Conservation (phyloP, 2,329 filamentous ascomycete genomes). For the Lecanicillium sp. region DNA sequence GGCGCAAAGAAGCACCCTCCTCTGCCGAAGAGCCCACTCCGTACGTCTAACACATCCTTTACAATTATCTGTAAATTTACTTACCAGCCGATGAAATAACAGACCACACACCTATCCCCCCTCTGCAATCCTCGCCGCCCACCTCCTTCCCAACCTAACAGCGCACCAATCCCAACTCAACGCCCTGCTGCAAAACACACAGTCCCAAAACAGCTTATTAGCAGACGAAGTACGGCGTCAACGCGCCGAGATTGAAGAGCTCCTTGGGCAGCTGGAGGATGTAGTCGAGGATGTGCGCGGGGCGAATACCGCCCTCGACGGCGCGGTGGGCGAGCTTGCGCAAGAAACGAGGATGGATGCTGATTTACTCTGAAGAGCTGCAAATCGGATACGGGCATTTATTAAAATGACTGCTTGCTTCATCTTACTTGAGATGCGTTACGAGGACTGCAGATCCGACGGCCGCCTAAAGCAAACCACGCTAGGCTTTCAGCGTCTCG, state of each 20-base stretch:
- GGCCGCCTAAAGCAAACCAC: too few relatives aligned
- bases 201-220: conserved; percentile 47
- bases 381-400: too few relatives aligned
- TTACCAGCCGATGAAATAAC: conserved; percentile 1
- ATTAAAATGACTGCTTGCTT: too few relatives aligned
- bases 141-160: conserved; percentile 43
- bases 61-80: background rate
- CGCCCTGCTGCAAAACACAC: conserved; percentile 46
- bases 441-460: too few relatives aligned
- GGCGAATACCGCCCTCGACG: conserved; percentile 40
- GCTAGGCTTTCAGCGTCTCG: too few relatives aligned
- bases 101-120: conserved; percentile 51
- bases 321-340: conserved; percentile 38
- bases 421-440: too few relatives aligned
- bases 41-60: conserved; percentile 24
- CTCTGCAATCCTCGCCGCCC: conserved; percentile 41
- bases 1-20: conserved; percentile 22
- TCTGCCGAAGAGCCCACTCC: conserved; percentile 30
- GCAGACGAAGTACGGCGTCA: conserved; percentile 43
- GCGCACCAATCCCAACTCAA: conserved; percentile 48
- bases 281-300: conserved; percentile 45
- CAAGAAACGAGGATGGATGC: conserved; percentile 39
- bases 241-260: conserved; percentile 43
- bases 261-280: conserved; percentile 41
- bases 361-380: conserved; percentile 13